Conservation (phyloP, 306 rosid genomes). For the Cajanus cajan region DNA sequence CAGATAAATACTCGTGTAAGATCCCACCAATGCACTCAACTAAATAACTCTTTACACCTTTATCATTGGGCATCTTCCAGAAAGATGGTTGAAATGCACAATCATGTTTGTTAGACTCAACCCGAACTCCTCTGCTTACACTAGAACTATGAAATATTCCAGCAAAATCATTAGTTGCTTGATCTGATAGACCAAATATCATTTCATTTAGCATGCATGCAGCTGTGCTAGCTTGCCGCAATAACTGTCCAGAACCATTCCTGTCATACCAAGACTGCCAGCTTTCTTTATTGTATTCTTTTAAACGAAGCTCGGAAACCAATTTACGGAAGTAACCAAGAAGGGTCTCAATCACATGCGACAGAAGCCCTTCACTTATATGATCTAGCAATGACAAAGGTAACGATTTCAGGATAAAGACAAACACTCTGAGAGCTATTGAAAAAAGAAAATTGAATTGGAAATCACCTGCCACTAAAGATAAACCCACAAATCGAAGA, state of each 20-base stretch:
- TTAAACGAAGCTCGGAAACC: conserved; percentile 72
- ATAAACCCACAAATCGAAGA: conserved; percentile 82
- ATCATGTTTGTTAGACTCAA: conserved; percentile 38
- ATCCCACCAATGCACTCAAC: conserved; percentile 80
- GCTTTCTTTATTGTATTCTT: conserved; percentile 66
- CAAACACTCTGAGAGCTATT: conserved; percentile 16
- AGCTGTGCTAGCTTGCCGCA: conserved; percentile 93
- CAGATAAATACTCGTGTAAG: conserved; percentile 80
- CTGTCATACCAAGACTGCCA: conserved; percentile 91
- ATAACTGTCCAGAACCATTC: conserved; percentile 80
- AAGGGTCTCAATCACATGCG: conserved; percentile 61
- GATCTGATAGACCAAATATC: conserved; percentile 83
- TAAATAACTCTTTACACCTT: conserved; percentile 53
- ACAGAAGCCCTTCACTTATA: conserved; percentile 61
- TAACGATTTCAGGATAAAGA: conserved; percentile 16
- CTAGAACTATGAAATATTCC: conserved; percentile 58
- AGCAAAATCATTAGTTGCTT: conserved; percentile 48
- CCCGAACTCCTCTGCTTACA: conserved; percentile 39
- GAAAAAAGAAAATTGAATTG: conserved; percentile 28
- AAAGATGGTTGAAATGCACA: conserved; percentile 37
- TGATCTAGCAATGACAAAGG: conserved; percentile 49
- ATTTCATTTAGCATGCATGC: conserved; percentile 92
- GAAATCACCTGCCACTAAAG: conserved; percentile 70
- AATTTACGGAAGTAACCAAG: conserved; percentile 74
- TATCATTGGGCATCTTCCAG: conserved; percentile 62